Conservation (phyloP, 2,329 filamentous ascomycete genomes). For the Dactylellina sp. region DNA sequence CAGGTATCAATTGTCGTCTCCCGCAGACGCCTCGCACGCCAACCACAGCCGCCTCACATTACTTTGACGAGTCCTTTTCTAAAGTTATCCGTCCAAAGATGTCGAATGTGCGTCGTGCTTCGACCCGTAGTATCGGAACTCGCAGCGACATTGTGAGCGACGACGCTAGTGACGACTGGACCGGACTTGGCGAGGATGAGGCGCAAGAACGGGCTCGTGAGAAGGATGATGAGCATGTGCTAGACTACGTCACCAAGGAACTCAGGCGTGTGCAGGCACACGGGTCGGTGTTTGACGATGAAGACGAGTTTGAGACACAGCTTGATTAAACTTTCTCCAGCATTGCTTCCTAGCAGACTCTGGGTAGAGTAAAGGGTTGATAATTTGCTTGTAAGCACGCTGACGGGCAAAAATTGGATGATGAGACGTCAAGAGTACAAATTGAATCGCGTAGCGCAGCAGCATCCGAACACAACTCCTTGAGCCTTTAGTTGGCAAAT, state of each 20-base stretch:
- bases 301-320: constrained; percentile 74
- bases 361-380: constrained; percentile 8
- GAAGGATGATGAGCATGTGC: constrained; percentile 77
- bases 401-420: not conserved
- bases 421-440: constrained; percentile 6
- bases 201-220: constrained; percentile 68
- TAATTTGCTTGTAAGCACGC: constrained; percentile 3
- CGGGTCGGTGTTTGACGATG: constrained; percentile 66
- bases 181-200: constrained; percentile 67
- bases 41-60: constrained; percentile 83
- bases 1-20: constrained; percentile 88
- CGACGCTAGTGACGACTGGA: constrained; percentile 67
- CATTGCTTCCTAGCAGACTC: constrained; percentile 10
- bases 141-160: constrained; percentile 79
- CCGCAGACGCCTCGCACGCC: constrained; percentile 94
- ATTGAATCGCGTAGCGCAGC: too few relatives aligned
- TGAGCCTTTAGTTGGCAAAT: constrained; percentile 26
- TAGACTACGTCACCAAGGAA: constrained; percentile 84
- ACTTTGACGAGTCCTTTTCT: constrained; percentile 91
- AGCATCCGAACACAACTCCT: too few relatives aligned
- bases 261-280: constrained; percentile 77
- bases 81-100: constrained; percentile 64
- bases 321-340: constrained; percentile 63
- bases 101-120: constrained; percentile 75
- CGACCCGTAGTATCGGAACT: constrained; percentile 82